Base-by-base conservation (phyloP, 23 red algal species). In the Gracilaria domingensis region DNA sequence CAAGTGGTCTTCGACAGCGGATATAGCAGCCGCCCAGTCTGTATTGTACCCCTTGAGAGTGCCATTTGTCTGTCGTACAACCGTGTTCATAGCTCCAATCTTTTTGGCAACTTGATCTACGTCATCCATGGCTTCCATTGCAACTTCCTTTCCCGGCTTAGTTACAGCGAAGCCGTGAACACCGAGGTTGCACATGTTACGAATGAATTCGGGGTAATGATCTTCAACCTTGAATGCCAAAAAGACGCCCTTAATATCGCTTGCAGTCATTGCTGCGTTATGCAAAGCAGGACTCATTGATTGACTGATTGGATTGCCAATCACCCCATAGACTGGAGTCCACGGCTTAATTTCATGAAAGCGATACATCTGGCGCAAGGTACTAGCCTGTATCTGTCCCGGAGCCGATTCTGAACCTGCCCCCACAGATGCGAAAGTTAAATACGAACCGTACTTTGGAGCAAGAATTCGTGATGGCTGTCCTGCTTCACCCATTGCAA, bases 61-160 rank as follows among this genome's bases (percentile, higher is more conserved):
- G 4, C 86, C 93, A 72, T 84, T 48, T 37, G 30, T 65, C 48
- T 57, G n/a, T 32, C 81, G 76, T 18, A 99, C 97, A 56, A 99
- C 81, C 0, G 94, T 99, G 36, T 99, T 99, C 39, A 99, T 94
- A 11, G 97, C 94, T 39, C 97, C 93, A 66, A 99, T 99, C 60
- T 89, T 60, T n/a, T 17, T 7, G 24, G 94, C 93, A 11, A 94
- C 88, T n/a, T 83, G 62, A 38, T 99, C 97, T 12, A 99, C 39
- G 40, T 95, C 90, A 77, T 99, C 97, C 67, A 99, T 84, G 16
- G 69, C 79, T 60, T 84, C 56, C 61, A 95, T 75, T 4, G 78
- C 91, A 67, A 54, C 69, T 51, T 84, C 79, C 91, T 99, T 99
- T 81, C 93, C 90, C 32, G 97, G 97, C 80, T 96, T 96, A 11